Percentiles rank a stretch among this genome's conserved stretches.
Conservation (phyloP, 2,329 filamentous ascomycete species). For the Venturiaceae sp. region DNA sequence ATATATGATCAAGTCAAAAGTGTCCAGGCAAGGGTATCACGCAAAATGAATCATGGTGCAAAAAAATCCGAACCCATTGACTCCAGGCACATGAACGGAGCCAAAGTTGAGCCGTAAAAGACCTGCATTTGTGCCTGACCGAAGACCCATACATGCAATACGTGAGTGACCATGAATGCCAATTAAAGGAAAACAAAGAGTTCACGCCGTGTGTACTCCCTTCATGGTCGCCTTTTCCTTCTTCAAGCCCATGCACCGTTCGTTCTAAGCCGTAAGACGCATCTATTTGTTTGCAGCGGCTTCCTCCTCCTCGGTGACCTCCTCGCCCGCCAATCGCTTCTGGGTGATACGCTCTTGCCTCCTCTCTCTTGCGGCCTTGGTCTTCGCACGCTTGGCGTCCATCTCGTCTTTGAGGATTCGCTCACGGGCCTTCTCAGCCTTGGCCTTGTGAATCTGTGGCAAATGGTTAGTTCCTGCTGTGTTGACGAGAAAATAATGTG, state of each 20-base stretch:
- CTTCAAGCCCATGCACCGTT: neutral
- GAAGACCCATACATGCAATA: neutral
- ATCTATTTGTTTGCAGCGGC: neutral
- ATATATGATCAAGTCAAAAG: too few species aligned
- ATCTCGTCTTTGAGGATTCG: slow-evolving; percentile 96
- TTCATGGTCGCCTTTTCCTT: neutral
- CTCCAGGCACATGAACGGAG: neutral
- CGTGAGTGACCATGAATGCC: neutral
- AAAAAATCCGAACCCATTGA: neutral
- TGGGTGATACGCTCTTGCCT: slow-evolving; percentile 83
- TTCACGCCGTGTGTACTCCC: neutral
- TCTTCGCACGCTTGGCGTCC: slow-evolving; percentile 99
- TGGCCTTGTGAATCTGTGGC: slow-evolving; percentile 94
- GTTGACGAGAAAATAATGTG: slow-evolving; percentile 16
- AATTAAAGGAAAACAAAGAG: neutral
- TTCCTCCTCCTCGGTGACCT: slow-evolving; percentile 41
- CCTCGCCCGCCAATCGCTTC: slow-evolving; percentile 82
- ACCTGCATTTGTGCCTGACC: neutral
- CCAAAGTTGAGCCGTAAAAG: neutral
- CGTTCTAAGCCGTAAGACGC: neutral
- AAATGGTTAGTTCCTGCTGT: slow-evolving; percentile 17
- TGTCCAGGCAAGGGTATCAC: too few species aligned
- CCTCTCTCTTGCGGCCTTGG: slow-evolving; percentile 99
- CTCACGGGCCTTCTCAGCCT: slow-evolving; percentile 98
- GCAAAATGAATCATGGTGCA: too few species aligned